These are phyloP conservation scores for Plantago ovata DNA, from an alignment of 257 asterid genomes.

Conservation along the genomic window DNA sequence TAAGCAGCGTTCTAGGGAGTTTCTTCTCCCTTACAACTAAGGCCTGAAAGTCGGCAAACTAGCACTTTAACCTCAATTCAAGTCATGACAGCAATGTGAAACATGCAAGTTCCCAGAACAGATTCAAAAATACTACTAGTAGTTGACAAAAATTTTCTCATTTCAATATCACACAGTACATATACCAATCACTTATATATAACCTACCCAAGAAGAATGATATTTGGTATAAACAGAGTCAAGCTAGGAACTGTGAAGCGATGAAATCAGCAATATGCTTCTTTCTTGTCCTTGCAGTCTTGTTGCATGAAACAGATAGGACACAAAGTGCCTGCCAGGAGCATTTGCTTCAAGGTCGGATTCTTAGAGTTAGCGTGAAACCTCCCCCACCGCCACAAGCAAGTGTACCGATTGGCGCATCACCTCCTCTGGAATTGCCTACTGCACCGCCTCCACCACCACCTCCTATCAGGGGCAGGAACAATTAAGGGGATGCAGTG, in stretches of 20 bases:
- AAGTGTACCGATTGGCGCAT: background rate
- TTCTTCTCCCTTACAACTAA: too few species aligned
- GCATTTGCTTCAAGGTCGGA: background rate
- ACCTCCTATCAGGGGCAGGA: too few species aligned
- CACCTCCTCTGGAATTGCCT: background rate
- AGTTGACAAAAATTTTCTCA: too few species aligned
- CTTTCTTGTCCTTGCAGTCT: constrained; percentile 1
- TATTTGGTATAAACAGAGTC: background rate
- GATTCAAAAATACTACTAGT: too few species aligned
- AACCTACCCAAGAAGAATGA: background rate
- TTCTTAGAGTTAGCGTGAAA: background rate
- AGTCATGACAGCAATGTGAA: too few species aligned
- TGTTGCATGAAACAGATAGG: background rate
- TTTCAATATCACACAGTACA: too few species aligned
- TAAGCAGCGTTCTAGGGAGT: too few species aligned
- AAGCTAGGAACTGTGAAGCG: background rate
- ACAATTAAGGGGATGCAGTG: too few species aligned
- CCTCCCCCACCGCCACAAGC: background rate
- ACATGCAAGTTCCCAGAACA: too few species aligned
- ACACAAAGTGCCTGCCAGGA: background rate
- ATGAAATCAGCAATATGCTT: background rate
- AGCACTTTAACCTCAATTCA: too few species aligned
- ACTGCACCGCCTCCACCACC: constrained; percentile 2
- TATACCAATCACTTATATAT: background rate
- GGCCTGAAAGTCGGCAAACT: too few species aligned